Conservation (phyloP, 1,284 basidiomycete genomes). For the Cryptococcus hybrid region DNA sequence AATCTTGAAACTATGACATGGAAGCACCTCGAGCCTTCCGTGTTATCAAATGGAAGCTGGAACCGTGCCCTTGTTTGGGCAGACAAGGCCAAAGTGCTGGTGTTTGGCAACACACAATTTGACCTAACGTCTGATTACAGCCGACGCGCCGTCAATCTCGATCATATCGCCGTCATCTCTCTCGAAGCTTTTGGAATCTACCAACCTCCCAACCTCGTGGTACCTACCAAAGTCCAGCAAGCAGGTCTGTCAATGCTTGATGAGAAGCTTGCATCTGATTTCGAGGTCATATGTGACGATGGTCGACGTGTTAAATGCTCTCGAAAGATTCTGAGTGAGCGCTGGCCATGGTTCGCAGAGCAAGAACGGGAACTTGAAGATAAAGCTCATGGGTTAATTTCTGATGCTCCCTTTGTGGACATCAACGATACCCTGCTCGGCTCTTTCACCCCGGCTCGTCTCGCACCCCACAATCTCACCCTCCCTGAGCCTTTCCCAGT, state of each 20-base stretch:
- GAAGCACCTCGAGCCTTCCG: slow-evolving; percentile 78
- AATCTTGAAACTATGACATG: slow-evolving; percentile 76
- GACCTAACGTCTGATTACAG: slow-evolving; percentile 91
- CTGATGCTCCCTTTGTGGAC: slow-evolving; percentile 28
- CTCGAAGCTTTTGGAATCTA: slow-evolving; percentile 93
- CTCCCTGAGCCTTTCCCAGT: slow-evolving; percentile 88
- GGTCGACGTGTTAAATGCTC: slow-evolving; percentile 79
- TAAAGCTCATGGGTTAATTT: slow-evolving; percentile 19
- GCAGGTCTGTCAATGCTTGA: slow-evolving; percentile 75
- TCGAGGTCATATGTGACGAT: slow-evolving; percentile 88
- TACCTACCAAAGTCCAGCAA: slow-evolving; percentile 61
- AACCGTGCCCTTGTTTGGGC: slow-evolving; percentile 81
- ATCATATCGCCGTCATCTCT: slow-evolving; percentile 85
- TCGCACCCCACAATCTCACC: slow-evolving; percentile 65
- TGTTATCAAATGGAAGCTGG: slow-evolving; percentile 77
- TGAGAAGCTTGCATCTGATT: slow-evolving; percentile 73
- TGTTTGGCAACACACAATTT: slow-evolving; percentile 82
- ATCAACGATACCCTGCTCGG: slow-evolving; percentile 40
- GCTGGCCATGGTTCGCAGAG: slow-evolving; percentile 92
- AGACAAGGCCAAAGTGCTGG: slow-evolving; percentile 72
- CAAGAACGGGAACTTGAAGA: slow-evolving; percentile 54
- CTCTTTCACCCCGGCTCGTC: slow-evolving; percentile 37
- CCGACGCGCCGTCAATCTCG: slow-evolving; percentile 81
- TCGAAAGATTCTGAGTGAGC: slow-evolving; percentile 71
- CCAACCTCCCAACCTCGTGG: slow-evolving; percentile 69